Percentiles rank a stretch among this genome's conserved stretches.
Evolutionary conservation across 495 filamentous ascomycete genomes (phyloP).

Genomic region (Xylaria longipes): DNA sequence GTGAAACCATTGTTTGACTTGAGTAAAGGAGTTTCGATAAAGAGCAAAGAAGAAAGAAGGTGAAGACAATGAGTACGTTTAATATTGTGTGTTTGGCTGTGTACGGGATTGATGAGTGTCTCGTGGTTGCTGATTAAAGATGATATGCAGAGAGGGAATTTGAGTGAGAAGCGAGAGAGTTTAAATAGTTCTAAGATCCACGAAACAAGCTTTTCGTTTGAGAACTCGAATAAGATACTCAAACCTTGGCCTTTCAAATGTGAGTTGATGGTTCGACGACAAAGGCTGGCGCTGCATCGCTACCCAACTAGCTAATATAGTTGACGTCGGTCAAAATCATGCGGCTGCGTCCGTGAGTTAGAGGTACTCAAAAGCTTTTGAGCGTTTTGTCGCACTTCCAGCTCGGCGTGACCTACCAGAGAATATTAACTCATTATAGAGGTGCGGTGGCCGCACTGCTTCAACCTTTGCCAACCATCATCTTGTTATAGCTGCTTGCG

Average conservation of each 20-base stretch:
- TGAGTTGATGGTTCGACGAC: neutral
- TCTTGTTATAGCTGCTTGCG: no score
- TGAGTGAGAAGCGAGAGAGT: neutral
- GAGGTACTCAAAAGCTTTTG: no score
- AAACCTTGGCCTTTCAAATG: neutral
- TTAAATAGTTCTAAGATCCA: neutral
- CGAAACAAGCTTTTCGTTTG: neutral
- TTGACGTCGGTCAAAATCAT: no score
- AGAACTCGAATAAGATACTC: neutral
- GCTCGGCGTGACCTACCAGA: no score
- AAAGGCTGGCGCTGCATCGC: neutral
- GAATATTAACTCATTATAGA: no score
- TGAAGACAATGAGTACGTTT: neutral
- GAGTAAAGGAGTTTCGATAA: neutral
- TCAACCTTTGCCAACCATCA: no score
- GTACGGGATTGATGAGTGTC: neutral
- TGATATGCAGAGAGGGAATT: neutral
- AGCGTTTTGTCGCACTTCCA: no score
- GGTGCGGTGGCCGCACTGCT: no score
- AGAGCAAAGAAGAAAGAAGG: neutral
- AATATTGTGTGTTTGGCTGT: neutral
- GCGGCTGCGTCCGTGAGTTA: no score
- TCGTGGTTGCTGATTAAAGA: neutral
- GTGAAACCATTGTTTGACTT: neutral
- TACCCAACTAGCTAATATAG: no score